Percentiles rank a stretch among this genome's conserved stretches.
Evolutionary conservation across 371 early-diverging fungal genomes (phyloP).

Genomic region (Mucor ambiguus): DNA sequence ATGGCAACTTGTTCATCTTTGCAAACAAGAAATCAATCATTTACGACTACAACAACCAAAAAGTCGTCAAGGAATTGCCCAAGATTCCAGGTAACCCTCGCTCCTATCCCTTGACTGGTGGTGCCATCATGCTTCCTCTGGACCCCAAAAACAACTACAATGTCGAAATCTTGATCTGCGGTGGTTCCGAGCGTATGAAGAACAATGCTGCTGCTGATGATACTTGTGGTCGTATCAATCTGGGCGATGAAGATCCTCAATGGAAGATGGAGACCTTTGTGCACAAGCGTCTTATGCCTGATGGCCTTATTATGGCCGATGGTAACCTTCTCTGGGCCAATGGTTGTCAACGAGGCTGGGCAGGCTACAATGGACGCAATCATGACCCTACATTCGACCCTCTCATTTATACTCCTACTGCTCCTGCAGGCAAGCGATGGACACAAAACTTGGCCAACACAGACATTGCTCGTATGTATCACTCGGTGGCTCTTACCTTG

Average conservation of each 20-base stretch:
- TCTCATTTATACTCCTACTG: slow-evolving; percentile 57
- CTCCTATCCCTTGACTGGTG: slow-evolving; percentile 65
- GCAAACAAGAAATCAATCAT: slow-evolving; percentile 56
- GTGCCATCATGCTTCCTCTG: slow-evolving; percentile 64
- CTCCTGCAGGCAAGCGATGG: slow-evolving; percentile 55
- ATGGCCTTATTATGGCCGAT: slow-evolving; percentile 62
- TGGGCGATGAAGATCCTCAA: slow-evolving; percentile 47
- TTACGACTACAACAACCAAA: slow-evolving; percentile 54
- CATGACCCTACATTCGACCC: slow-evolving; percentile 63
- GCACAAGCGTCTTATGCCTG: slow-evolving; percentile 64
- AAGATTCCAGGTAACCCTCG: slow-evolving; percentile 61
- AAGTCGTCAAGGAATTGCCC: slow-evolving; percentile 54
- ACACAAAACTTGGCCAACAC: slow-evolving; percentile 46
- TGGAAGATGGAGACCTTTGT: slow-evolving; percentile 68
- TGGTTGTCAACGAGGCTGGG: slow-evolving; percentile 66
- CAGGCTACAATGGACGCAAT: slow-evolving; percentile 56
- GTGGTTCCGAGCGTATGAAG: slow-evolving; percentile 54
- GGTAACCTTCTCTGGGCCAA: slow-evolving; percentile 64
- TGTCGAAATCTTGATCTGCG: slow-evolving; percentile 65
- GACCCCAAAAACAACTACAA: slow-evolving; percentile 61
- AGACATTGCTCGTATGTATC: slow-evolving; percentile 71
- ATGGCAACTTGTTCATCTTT: slow-evolving; percentile 60
- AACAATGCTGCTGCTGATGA: slow-evolving; percentile 45
- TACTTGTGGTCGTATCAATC: slow-evolving; percentile 62
- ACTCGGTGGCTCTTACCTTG: slow-evolving; percentile 66